phyloP scores from a whole-genome alignment of 495 filamentous ascomycete species.

The Venustampulla echinocandica region DNA sequence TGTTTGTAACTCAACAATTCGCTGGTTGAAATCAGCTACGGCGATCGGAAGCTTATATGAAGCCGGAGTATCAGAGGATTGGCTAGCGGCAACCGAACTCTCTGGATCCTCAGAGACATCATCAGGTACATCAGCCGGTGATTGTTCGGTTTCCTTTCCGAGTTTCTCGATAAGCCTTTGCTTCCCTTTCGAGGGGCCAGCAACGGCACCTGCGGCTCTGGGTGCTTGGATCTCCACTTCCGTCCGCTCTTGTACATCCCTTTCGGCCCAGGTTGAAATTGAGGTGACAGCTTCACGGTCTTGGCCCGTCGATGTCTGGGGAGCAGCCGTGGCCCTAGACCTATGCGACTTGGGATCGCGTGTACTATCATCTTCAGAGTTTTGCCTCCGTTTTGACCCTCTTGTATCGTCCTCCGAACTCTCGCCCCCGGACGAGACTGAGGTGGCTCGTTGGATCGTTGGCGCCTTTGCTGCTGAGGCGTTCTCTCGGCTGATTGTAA shows the following conservation, averaged over 20 bases:
- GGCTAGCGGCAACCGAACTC: constrained; percentile 5
- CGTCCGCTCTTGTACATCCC: constrained; percentile 24
- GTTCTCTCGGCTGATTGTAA: constrained; percentile 20
- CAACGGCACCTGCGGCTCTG: background rate
- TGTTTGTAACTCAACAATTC: background rate
- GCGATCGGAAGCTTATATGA: background rate
- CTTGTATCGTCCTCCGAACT: constrained; percentile 8
- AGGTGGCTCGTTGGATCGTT: background rate
- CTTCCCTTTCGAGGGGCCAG: constrained; percentile 26
- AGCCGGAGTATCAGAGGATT: constrained; percentile 3
- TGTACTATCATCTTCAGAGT: constrained; percentile 20
- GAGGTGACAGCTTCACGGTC: constrained; percentile 21
- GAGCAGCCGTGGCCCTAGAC: constrained; percentile 10
- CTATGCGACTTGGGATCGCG: background rate
- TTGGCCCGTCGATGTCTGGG: constrained; percentile 15
- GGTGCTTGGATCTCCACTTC: constrained; percentile 6
- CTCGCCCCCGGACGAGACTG: constrained; percentile 17
- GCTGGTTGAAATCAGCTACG: background rate
- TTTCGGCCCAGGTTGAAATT: constrained; percentile 28
- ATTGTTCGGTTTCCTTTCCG: constrained; percentile 13
- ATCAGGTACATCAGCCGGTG: constrained; percentile 4
- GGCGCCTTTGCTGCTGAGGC: constrained; percentile 7
- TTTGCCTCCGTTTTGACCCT: constrained; percentile 18
- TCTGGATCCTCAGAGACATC: constrained; percentile 10
- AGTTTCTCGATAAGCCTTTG: constrained; percentile 25